Conservation (phyloP, 23 red algal genomes). For the Pyropia yezoensis region DNA sequence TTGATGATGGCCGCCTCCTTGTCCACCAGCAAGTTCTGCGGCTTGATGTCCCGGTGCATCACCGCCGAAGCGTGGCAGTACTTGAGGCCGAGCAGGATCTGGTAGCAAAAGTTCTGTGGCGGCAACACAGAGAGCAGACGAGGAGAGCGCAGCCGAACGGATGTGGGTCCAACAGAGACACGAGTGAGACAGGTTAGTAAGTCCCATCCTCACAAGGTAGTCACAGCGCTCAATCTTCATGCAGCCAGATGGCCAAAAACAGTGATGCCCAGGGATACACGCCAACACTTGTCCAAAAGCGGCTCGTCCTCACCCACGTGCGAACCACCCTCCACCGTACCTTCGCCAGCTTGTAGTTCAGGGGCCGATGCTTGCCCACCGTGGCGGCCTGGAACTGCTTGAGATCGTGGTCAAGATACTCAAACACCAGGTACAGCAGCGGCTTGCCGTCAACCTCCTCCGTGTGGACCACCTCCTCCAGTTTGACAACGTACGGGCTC, state of each 20-base stretch:
- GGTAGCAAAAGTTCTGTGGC: slow-evolving; percentile 54
- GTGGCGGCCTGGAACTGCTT: slow-evolving; percentile 88
- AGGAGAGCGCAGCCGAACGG: too few relatives aligned
- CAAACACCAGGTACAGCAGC: slow-evolving; percentile 88
- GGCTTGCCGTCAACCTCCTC: slow-evolving; percentile 55
- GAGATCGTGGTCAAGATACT: slow-evolving; percentile 89
- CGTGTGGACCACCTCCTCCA: slow-evolving; percentile 82
- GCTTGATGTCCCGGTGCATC: slow-evolving; percentile 97
- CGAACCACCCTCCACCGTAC: too few relatives aligned
- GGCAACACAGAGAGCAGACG: background rate
- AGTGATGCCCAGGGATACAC: background rate
- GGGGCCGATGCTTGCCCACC: slow-evolving; percentile 44
- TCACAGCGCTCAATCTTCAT: background rate
- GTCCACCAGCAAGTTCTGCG: slow-evolving; percentile 93
- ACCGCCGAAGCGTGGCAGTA: slow-evolving; percentile 70
- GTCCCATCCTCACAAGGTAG: too few relatives aligned
- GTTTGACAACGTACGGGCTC: slow-evolving; percentile 64
- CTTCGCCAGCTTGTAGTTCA: slow-evolving; percentile 49
- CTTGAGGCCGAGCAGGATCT: slow-evolving; percentile 82
- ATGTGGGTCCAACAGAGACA: too few relatives aligned
- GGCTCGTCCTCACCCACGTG: too few relatives aligned
- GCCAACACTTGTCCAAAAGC: background rate
- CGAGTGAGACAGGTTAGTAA: too few relatives aligned
- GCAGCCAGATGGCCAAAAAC: background rate
- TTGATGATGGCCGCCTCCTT: slow-evolving; percentile 68